Evolutionary conservation across 345 rosid species (phyloP), one percentile per base, ranked within the genome.

Genomic region (Alliaria petiolata): DNA sequence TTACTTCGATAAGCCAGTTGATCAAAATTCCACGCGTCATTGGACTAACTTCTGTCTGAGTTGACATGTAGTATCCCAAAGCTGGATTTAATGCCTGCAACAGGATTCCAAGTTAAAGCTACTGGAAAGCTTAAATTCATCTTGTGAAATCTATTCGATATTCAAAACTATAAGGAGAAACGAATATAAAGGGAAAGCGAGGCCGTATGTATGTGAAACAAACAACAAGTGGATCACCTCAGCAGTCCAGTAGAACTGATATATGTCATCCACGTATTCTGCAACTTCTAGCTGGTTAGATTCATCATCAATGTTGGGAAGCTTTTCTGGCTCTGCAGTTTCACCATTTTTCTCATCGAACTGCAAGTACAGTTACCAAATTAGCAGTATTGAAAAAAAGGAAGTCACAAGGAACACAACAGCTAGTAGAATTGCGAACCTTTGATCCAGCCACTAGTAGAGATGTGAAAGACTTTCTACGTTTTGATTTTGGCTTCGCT

Each of bases 1-100:
- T 55, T 81, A 95, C 99, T 83, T 95, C 99, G 77, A 91, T 76
- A 57, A 95, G 86, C 99, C 99, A 95, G 81, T 95, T 95, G 83
- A 95, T 78, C 81, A 95, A 78, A 65, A 95, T 84, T 79, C 92
- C 90, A 74, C 99, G 87, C 82, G 89, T 89, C 45, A 62, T 79
- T 74, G 95, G 88, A 33, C 86, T 83, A 75, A 87, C 79, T 39
- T 86, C 88, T 33, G 82, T 57, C 64, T 85, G 95, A 62, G 74
- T 69, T 58, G 85, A 78, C 87, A 89, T 71, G 79, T 91, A 88
- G 79, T 81, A 72, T 67, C 68, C 89, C 72, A 76, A 44, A 52
- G 84, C 71, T 62, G 84, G 80, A 78, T 77, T 75, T 42, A 85
- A 74, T 36, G 82, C 89, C 99, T 95, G 84, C 82, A 82, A 30